Percentiles rank a stretch among this genome's conserved stretches.
Conservation (phyloP, 2,329 filamentous ascomycete genomes). For the Neofusicoccum sp. region DNA sequence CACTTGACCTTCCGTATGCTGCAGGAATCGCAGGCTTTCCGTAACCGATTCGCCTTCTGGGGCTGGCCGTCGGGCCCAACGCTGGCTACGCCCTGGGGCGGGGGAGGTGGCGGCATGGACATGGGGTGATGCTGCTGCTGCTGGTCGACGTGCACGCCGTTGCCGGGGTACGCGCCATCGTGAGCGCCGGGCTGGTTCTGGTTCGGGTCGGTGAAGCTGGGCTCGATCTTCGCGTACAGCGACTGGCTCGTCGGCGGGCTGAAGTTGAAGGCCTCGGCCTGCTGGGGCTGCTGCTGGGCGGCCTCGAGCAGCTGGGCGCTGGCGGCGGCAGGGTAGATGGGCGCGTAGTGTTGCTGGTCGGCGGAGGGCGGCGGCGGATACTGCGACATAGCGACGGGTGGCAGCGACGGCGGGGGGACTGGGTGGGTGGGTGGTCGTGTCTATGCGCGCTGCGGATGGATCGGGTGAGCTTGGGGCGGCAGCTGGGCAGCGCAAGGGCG, state of each 20-base stretch:
- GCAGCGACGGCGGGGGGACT: background rate
- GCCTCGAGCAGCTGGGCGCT: conserved; percentile 23
- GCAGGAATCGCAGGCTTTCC: conserved; percentile 44
- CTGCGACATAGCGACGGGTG: conserved; percentile 21
- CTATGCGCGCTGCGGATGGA: conserved; percentile 2
- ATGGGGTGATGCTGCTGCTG: conserved; percentile 16
- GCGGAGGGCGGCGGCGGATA: conserved; percentile 27
- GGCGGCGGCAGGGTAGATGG: conserved; percentile 31
- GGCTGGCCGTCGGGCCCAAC: conserved; percentile 21
- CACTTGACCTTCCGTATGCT: conserved; percentile 52
- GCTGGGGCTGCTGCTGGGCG: conserved; percentile 17
- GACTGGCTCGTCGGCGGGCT: conserved; percentile 12
- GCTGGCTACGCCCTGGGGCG: conserved; percentile 11
- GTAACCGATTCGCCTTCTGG: conserved; percentile 36
- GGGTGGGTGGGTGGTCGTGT: background rate
- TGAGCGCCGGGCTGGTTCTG: conserved; percentile 7
- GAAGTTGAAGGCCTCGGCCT: conserved; percentile 19
- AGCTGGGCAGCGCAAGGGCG: background rate
- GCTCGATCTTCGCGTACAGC: conserved; percentile 23
- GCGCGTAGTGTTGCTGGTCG: conserved; percentile 34
- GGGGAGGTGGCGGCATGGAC: conserved; percentile 12
- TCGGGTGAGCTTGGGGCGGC: conserved; percentile 7
- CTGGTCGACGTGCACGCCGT: conserved; percentile 12
- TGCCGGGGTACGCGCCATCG: conserved; percentile 14
- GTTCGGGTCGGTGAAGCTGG: conserved; percentile 18